Evolutionary conservation across 2,329 filamentous ascomycete species (phyloP).

Genomic region (Bipolaris sorokiniana): DNA sequence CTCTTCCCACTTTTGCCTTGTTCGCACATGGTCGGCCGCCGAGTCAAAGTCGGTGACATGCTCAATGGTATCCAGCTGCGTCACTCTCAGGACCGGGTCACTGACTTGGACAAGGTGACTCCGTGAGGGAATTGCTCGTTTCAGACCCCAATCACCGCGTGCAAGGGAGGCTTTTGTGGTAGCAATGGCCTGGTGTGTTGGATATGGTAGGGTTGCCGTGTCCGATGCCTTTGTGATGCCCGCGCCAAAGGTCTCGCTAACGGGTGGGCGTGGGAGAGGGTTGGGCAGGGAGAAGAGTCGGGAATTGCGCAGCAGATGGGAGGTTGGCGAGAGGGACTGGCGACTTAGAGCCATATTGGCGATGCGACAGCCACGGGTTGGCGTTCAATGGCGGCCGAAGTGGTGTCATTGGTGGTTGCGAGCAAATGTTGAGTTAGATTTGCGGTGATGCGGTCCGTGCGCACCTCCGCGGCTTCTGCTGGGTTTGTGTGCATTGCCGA

Average conservation of each 20-base stretch:
- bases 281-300: conserved; percentile 87
- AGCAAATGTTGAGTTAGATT: conserved; percentile 20
- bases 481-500: conserved; percentile 6
- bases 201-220: conserved; percentile 76
- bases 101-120: conserved; percentile 69
- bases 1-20: conserved; percentile 85
- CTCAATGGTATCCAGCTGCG: conserved; percentile 81
- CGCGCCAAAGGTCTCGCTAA: conserved; percentile 54
- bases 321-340: conserved; percentile 61
- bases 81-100: conserved; percentile 77
- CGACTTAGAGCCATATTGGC: conserved; percentile 44
- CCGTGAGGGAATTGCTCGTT: conserved; percentile 79
- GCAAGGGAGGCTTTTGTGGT: conserved; percentile 74
- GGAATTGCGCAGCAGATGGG: conserved; percentile 79
- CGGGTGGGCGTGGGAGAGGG: conserved; percentile 68
- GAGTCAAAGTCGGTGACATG: conserved; percentile 88
- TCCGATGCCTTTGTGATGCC: conserved; percentile 62
- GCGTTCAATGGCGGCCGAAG: conserved; percentile 44
- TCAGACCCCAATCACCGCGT: conserved; percentile 91
- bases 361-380: conserved; percentile 46
- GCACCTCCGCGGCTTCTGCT: conserved; percentile 28
- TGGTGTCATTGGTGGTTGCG: conserved; percentile 20
- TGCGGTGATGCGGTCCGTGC: conserved; percentile 17
- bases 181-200: conserved; percentile 82
- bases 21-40: conserved; percentile 79